These are phyloP conservation scores for Pichia sp. DNA, from an alignment of 1,139 yeast species.

Conservation along the genomic window DNA sequence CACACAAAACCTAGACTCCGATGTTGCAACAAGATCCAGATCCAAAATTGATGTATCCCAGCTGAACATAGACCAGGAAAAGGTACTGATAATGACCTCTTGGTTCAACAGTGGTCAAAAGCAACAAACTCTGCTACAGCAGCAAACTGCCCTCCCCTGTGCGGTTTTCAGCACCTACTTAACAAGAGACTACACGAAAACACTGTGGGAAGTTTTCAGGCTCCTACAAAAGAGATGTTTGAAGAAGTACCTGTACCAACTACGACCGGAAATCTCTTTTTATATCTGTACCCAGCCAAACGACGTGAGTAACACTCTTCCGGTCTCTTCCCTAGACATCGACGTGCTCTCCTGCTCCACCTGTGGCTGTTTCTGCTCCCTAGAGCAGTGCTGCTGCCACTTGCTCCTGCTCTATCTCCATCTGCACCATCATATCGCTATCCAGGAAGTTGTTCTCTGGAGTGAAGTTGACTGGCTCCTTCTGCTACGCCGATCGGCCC, in stretches of 20 bases:
- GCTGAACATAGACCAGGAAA: not conserved
- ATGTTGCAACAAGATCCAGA: not conserved
- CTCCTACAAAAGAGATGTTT: not conserved
- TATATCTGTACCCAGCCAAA: not conserved
- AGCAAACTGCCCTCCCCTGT: not conserved
- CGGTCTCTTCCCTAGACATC: not conserved
- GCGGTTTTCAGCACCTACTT: not conserved
- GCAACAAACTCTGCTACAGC: not conserved
- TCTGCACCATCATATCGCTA: not conserved
- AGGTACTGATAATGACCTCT: not conserved
- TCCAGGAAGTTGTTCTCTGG: not conserved
- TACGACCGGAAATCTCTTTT: not conserved
- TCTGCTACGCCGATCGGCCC: not conserved
- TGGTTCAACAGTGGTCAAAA: not conserved
- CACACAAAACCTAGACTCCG: not conserved
- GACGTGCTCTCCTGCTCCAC: not conserved
- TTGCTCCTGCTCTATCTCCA: not conserved
- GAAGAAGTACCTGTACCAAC: not conserved
- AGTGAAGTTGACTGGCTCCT: not conserved
- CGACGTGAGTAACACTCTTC: not conserved
- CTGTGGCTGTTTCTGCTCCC: not conserved
- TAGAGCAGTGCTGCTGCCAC: not conserved
- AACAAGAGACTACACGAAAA: not conserved
- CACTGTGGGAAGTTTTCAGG: constrained; percentile 1
- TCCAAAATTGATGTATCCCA: not conserved